Base-by-base conservation (phyloP, 768 basidiomycete species). In the Gymnopilus junonius region DNA sequence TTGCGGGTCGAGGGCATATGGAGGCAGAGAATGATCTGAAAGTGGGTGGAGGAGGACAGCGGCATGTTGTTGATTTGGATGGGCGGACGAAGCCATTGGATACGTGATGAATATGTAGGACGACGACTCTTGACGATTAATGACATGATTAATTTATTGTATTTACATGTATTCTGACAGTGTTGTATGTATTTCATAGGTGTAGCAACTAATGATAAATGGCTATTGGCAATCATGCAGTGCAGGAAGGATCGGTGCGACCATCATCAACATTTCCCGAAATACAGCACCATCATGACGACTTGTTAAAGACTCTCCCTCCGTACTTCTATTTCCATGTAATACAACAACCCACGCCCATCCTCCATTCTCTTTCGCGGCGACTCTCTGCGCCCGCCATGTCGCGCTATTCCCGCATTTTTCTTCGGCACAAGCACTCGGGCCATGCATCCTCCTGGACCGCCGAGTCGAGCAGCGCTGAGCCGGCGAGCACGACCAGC, bases 401-500 rank as follows among this genome's bases (percentile, higher is more conserved):
- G 53, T 69, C 68, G 15, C 59, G 66, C 55, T 69, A 69, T 40
- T 69, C 68, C 27, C 62, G 68, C 32, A 69, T 69, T 48, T 69
- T 69, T 48, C 65, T 69, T 32, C 66, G 68, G 31, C 57, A 63
- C 46, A 66, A 69, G 53, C 55, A 43, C 27, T 61, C 37, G 43
- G 60, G 55, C 48, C 20, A 51, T 8, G 48, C 48, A n/a, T 63
- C 62, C 21, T 65, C 68, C 29, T 66, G 65, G 65, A 66, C 65
- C 20, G 54, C 39, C 42, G 66, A 69, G 35, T 67, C 63, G 21
- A 67, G 64, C 64, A 63, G 54, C n/a, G 62, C 59, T 10, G 66
- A 67, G 43, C 68, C 65, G 20, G 61, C 59, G 4, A 67, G 66
- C 43, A 57, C 64, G 39, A 27, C 59, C 20, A 69, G 65, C 56